Conservation (phyloP, 2,329 filamentous ascomycete genomes). For the Kalaharituber pfeilii region DNA sequence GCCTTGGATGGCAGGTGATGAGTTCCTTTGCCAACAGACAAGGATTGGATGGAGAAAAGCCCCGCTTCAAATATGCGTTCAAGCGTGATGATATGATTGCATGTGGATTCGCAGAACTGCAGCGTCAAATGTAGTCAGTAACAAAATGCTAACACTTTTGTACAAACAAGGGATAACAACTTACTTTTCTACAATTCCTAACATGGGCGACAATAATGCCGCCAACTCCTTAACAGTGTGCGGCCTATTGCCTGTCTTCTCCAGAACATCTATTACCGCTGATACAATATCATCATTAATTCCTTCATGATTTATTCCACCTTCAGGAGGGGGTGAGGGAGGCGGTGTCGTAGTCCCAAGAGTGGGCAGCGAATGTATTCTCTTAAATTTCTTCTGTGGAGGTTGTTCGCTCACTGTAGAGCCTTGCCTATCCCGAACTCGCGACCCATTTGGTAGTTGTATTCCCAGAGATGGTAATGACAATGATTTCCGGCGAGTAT, state of each 20-base stretch:
- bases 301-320: constrained; percentile 56
- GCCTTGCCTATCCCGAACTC: constrained; percentile 40
- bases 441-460: constrained; percentile 48
- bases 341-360: constrained; percentile 54
- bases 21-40: constrained; percentile 89
- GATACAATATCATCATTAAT: constrained; percentile 95
- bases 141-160: neutral
- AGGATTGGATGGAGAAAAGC: constrained; percentile 58
- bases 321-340: constrained; percentile 46
- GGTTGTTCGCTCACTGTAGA: constrained; percentile 45
- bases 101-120: constrained; percentile 87
- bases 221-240: constrained; percentile 91
- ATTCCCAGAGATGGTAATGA: constrained; percentile 87
- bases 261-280: constrained; percentile 70
- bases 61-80: constrained; percentile 72
- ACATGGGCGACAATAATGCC: constrained; percentile 53
- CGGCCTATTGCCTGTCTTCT: constrained; percentile 77
- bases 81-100: constrained; percentile 90
- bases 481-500: constrained; percentile 89
- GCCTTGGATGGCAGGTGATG: constrained; percentile 77
- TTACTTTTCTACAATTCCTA: constrained; percentile 81
- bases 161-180: constrained; percentile 27
- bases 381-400: constrained; percentile 36
- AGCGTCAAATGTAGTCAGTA: constrained; percentile 22
- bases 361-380: constrained; percentile 24